Evolutionary conservation across 495 filamentous ascomycete species (phyloP), one percentile per base, ranked within the genome.

Genomic region (Hypoxylon crocopeplum): DNA sequence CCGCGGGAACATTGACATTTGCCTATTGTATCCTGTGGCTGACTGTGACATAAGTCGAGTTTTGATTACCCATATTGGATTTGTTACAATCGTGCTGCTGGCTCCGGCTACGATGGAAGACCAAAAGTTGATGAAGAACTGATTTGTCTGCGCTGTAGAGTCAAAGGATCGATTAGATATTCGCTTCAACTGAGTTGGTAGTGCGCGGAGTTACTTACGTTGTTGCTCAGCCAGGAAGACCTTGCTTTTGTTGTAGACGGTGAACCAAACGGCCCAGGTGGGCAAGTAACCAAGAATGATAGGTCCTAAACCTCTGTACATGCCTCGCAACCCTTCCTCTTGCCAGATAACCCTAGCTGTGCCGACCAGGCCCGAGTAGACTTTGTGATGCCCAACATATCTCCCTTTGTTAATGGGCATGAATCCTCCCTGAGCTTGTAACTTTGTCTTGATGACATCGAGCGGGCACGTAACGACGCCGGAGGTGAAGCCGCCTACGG

Each of bases 41-140:
- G 85, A 81, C 66, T 98, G 93, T 2, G 95, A 94, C 93, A 97
- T 97, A 32, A 99, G 82, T 56, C 94, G 83, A 25, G 94, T 99
- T 71, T 99, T 99, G 75, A 99, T 96, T 21, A 99, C 95, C 94
- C 94, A 99, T 53, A 99, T 99, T 0, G 94, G 94, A 73, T 99
- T 99, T n/a, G 94, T 99, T 49, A 83, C 89, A 57, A 98, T 83
- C 2, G 95, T 98, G 48, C 91, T 96, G 70, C 89, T 96, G 48
- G 87, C 91, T 13, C 94, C 94, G 25, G 92, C 94, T 30, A 90
- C 85, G 56, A 99, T 82, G 17, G 95, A 94, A 20, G 95, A 93
- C 74, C 79, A 83, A 50, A 84, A 83, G 64, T 83, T 84, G 47
- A 83, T 69, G 7, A 73, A 66, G 39, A 79, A 74, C 13, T 66